A percentile compares a stretch with the other conserved stretches of the same genome.
These are phyloP conservation scores for Tylopilus plumbeoviolaceoides DNA, from an alignment of 768 basidiomycete genomes.

Conservation along the genomic window DNA sequence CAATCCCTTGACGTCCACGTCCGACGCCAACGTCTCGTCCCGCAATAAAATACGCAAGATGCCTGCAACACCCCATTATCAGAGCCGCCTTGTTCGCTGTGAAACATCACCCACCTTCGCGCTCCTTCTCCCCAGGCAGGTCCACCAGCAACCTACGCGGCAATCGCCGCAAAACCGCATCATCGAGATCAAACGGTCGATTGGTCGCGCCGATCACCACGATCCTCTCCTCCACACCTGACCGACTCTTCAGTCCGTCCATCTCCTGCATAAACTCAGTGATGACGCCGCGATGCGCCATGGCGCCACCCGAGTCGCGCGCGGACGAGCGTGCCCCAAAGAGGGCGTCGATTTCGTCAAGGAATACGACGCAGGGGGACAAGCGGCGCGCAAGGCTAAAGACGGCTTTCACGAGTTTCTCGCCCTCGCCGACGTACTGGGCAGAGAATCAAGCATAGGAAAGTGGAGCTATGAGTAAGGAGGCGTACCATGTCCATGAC, in stretches of 20 bases:
- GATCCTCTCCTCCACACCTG: conserved; percentile 63
- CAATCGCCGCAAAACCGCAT: conserved; percentile 85
- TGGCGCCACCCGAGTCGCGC: conserved; percentile 70
- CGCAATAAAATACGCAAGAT: conserved; percentile 84
- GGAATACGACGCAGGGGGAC: conserved; percentile 89
- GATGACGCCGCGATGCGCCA: conserved; percentile 83
- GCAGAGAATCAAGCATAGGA: background rate
- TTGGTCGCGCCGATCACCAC: conserved; percentile 96
- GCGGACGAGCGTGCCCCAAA: conserved; percentile 82
- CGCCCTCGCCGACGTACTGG: conserved; percentile 86
- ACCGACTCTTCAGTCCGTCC: conserved; percentile 77
- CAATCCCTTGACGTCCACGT: conserved; percentile 56
- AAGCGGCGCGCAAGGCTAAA: conserved; percentile 83
- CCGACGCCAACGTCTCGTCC: conserved; percentile 67
- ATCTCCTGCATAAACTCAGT: conserved; percentile 97
- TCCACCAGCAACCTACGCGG: conserved; percentile 87
- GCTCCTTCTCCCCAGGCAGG: conserved; percentile 80
- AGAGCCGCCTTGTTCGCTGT: no score
- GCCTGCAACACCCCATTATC: conserved; percentile 39
- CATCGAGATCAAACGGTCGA: conserved; percentile 84
- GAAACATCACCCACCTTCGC: conserved; percentile 56
- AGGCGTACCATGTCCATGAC: conserved; percentile 88
- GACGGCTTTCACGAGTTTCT: conserved; percentile 84
- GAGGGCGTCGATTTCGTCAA: conserved; percentile 93
- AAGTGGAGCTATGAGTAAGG: background rate